Evolutionary conservation across 768 basidiomycete genomes (phyloP), one percentile per base, ranked within the genome.

Genomic region (Trametes cubensis): DNA sequence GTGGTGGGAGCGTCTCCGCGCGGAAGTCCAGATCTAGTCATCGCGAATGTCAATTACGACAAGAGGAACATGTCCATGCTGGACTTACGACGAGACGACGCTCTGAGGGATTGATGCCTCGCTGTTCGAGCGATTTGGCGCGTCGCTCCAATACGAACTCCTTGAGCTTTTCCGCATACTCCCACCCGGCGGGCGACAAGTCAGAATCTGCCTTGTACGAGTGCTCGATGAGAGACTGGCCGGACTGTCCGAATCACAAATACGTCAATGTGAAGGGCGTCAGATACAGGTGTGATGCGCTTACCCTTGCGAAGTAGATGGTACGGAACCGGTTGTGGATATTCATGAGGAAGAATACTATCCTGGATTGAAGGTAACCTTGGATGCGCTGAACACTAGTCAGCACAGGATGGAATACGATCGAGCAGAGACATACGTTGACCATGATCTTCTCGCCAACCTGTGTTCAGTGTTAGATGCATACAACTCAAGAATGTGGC

Each of bases 331-430:
- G 82, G 70, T 95, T 98, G 76, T 99, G 96, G 50, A 99, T 98
- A 73, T 99, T 99, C 97, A 98, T 98, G 47, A 99, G 80, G 81
- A 97, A 98, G 81, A 98, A 99, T 25, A 98, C 92, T 61, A 98
- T 95, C 62, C 96, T 80, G 2, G 94, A 94, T 76, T 94, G 92
- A 3, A 96, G 79, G 69, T 96, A 96, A 58, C 94, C 94, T 73
- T 89, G 86, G 66, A 95, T 89, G 55, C 91, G 83, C 92, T 90
- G 65, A 4, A 47, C 5, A 21, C 7, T 6, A 34, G 5, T 38
- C 25, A 11, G 51, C 17, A 18, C n/a, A 50, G 54, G 45, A 21
- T 61, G 14, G 49, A 41, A 17, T 47, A 40, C 49, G 60, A 51
- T 30, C 25, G 42, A 25, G 20, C 48, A 60, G 47, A 51, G 18